Evolutionary conservation across 768 basidiomycete species (phyloP).

Genomic region (Naganishia antarctica): DNA sequence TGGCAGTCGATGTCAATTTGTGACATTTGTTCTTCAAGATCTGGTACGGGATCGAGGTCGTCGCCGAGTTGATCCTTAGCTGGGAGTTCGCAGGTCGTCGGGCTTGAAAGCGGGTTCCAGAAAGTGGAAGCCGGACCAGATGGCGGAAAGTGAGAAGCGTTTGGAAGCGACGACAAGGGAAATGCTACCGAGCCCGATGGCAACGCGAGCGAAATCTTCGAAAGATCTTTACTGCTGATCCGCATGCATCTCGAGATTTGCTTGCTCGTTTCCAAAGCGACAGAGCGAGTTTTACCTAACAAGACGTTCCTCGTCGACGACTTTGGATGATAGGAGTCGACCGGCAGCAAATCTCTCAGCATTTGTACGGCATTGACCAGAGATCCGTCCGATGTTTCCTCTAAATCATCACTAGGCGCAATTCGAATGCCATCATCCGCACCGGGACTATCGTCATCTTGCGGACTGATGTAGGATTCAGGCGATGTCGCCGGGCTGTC

Average conservation of each 20-base stretch:
- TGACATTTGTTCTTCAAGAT: background rate
- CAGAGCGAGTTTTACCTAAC: too few species aligned
- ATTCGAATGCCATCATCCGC: background rate
- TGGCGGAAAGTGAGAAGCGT: background rate
- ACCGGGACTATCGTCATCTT: background rate
- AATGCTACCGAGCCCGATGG: background rate
- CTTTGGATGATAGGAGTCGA: too few species aligned
- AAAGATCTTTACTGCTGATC: background rate
- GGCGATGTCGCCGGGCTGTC: background rate
- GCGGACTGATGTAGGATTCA: background rate
- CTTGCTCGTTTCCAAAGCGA: too few species aligned
- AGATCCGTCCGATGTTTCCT: background rate
- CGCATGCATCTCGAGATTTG: background rate
- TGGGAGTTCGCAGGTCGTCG: background rate
- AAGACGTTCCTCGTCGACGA: too few species aligned
- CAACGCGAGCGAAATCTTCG: background rate
- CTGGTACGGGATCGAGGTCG: background rate
- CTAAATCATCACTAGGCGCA: background rate
- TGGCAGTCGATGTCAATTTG: slow-evolving; percentile 1
- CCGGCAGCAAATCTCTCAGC: slow-evolving; percentile 15
- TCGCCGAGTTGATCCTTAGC: background rate
- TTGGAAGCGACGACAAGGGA: background rate
- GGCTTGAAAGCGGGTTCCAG: background rate
- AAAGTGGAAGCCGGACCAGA: too few species aligned
- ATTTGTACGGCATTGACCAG: slow-evolving; percentile 16